Evolutionary conservation across 2,329 filamentous ascomycete genomes (phyloP).

Genomic region (Lachnellula occidentalis): DNA sequence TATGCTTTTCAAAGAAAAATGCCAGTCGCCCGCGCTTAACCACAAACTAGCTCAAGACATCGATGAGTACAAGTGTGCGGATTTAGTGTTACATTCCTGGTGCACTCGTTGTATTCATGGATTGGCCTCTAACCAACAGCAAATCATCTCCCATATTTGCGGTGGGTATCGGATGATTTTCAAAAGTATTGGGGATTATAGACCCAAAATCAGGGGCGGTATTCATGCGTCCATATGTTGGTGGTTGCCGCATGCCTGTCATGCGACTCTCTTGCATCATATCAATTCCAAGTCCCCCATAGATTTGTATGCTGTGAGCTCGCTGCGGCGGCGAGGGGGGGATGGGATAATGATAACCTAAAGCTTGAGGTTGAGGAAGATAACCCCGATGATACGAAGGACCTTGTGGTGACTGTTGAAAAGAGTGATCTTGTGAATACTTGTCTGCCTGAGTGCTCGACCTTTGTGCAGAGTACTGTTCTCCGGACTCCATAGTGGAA

Average conservation of each 20-base stretch:
- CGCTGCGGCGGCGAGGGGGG: slow-evolving; percentile 10
- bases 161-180: background rate
- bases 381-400: background rate
- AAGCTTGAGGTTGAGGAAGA: slow-evolving; percentile 11
- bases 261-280: background rate
- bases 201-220: slow-evolving; percentile 3
- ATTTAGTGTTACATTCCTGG: background rate
- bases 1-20: slow-evolving; percentile 4
- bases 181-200: background rate
- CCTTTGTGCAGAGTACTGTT: slow-evolving; percentile 15
- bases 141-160: background rate
- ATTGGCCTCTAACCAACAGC: background rate
- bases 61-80: no score
- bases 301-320: background rate
- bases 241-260: slow-evolving; percentile 6
- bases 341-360: slow-evolving; percentile 2
- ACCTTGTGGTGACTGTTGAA: slow-evolving; percentile 14
- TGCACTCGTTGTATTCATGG: slow-evolving; percentile 6
- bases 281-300: slow-evolving; percentile 3
- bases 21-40: background rate
- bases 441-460: slow-evolving; percentile 12
- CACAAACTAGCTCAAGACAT: no score
- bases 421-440: slow-evolving; percentile 12
- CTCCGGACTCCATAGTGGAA: slow-evolving; percentile 6
- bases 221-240: slow-evolving; percentile 5